Percentiles rank a stretch among this genome's conserved stretches.
Evolutionary conservation across 2,329 filamentous ascomycete species (phyloP).

Genomic region (Tolypocladium paradoxum): DNA sequence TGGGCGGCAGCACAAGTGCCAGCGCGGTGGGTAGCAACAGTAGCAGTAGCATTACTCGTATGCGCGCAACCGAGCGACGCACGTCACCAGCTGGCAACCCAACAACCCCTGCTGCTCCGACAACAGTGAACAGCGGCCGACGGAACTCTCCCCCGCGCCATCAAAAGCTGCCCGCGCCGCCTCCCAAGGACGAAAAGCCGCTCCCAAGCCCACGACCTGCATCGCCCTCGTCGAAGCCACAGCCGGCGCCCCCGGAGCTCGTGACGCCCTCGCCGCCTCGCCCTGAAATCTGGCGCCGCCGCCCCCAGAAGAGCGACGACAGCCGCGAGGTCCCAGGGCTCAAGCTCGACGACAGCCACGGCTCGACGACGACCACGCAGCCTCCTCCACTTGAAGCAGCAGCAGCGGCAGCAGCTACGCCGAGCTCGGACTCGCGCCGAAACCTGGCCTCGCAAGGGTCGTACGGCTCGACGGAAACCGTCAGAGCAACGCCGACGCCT

Average conservation of each 20-base stretch:
- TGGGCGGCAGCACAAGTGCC: neutral
- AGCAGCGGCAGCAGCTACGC: neutral
- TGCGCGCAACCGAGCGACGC: neutral
- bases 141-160: constrained; percentile 3
- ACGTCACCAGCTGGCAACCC: neutral
- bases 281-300: constrained; percentile 35
- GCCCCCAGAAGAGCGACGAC: constrained; percentile 38
- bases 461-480: neutral
- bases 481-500: neutral
- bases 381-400: neutral
- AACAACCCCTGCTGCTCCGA: neutral
- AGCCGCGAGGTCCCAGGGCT: constrained; percentile 36
- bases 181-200: constrained; percentile 14
- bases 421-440: neutral
- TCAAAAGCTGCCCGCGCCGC: constrained; percentile 10
- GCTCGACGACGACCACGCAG: constrained; percentile 21
- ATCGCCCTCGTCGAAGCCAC: constrained; percentile 2
- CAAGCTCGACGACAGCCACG: constrained; percentile 36
- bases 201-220: neutral
- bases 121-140: constrained; percentile 1
- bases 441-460: neutral
- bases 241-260: constrained; percentile 5
- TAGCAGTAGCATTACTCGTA: neutral
- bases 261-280: constrained; percentile 17
- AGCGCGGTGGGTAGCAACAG: neutral